Evolutionary conservation across 1,284 basidiomycete genomes (phyloP).

Genomic region (Acaromyces ingoldii): DNA sequence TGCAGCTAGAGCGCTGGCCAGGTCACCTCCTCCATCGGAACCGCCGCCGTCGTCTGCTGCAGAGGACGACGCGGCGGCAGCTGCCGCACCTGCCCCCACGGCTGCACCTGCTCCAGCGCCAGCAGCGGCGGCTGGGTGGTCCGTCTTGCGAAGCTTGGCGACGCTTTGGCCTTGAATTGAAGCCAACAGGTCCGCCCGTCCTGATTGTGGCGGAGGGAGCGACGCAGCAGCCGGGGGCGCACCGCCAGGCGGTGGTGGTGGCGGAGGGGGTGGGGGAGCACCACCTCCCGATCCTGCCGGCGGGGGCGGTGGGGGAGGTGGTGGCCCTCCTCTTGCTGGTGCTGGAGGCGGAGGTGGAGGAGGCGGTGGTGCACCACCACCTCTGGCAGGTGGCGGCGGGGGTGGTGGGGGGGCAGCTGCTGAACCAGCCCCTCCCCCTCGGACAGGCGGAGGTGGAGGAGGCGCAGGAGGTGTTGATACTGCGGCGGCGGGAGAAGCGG

Average conservation of each 20-base stretch:
- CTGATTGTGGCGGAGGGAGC: slow-evolving; percentile 23
- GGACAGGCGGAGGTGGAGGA: slow-evolving; percentile 51
- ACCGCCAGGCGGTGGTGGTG: slow-evolving; percentile 19
- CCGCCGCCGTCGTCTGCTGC: slow-evolving; percentile 8
- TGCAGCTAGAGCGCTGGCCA: slow-evolving; percentile 65
- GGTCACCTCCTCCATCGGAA: slow-evolving; percentile 55
- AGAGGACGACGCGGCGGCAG: slow-evolving; percentile 12
- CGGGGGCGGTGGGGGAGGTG: slow-evolving; percentile 33
- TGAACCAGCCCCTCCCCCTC: slow-evolving; percentile 47
- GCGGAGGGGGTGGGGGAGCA: slow-evolving; percentile 35
- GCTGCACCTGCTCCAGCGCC: slow-evolving; percentile 13
- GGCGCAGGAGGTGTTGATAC: slow-evolving; percentile 18
- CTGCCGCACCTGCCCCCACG: slow-evolving; percentile 19
- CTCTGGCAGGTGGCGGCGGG: slow-evolving; percentile 40
- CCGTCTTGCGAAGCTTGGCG: slow-evolving; percentile 67
- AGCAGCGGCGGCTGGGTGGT: slow-evolving; percentile 13
- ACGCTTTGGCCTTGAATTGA: slow-evolving; percentile 68
- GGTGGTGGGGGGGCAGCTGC: slow-evolving; percentile 51
- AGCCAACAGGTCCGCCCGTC: slow-evolving; percentile 61
- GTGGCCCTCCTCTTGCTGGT: slow-evolving; percentile 14
- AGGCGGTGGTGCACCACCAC: slow-evolving; percentile 9
- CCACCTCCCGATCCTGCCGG: slow-evolving; percentile 18
- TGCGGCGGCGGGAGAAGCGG: slow-evolving; percentile 17
- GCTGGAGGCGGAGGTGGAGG: slow-evolving; percentile 20
- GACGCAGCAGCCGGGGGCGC: slow-evolving; percentile 13